Conservation (phyloP, 495 filamentous ascomycete species). For the Tuber melanosporum region DNA sequence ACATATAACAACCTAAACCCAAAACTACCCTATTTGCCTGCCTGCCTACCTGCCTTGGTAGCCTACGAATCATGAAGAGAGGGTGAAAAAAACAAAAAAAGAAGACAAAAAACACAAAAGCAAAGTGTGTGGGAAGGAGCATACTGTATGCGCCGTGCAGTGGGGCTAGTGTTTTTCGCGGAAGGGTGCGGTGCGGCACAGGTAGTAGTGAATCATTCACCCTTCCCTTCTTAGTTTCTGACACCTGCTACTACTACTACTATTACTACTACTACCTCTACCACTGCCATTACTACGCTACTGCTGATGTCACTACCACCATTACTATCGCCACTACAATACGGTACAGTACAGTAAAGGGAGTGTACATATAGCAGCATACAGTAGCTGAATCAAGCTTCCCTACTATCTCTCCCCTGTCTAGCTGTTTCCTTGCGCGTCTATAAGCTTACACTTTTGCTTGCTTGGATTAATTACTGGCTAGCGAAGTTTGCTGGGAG, state of each 20-base stretch:
- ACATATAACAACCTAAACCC: background rate
- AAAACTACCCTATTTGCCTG: background rate
- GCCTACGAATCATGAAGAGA: background rate
- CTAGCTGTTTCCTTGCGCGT: background rate
- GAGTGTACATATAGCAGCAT: background rate
- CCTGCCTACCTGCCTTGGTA: background rate
- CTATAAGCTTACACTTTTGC: background rate
- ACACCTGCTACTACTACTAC: background rate
- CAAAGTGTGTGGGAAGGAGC: background rate
- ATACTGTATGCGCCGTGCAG: background rate
- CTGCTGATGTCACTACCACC: background rate
- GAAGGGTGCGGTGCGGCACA: background rate
- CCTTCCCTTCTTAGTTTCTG: background rate
- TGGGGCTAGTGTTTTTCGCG: background rate
- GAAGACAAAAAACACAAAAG: background rate
- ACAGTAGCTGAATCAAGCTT: background rate
- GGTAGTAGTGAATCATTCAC: background rate
- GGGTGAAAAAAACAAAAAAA: background rate
- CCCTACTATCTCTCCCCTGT: background rate
- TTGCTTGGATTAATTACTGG: background rate
- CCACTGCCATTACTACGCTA: background rate
- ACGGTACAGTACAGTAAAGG: background rate
- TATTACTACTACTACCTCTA: background rate
- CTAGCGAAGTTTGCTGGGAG: background rate
- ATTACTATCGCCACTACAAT: background rate